Evolutionary conservation across 345 rosid species (phyloP), one percentile per base, ranked within the genome.

Genomic region (Bretschneidera sinensis): DNA sequence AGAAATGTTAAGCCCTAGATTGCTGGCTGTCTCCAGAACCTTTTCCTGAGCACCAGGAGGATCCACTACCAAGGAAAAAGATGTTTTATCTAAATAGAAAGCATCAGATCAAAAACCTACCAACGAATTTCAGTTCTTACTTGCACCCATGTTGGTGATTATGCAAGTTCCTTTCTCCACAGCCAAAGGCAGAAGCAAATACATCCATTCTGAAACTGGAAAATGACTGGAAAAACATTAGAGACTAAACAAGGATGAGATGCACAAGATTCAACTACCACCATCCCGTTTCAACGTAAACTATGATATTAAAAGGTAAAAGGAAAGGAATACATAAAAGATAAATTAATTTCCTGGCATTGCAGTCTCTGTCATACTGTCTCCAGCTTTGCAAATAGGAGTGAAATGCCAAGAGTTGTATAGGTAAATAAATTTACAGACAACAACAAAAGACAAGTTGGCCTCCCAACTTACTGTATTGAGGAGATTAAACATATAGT

Each of bases 71-170:
- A 56, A 5, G 20, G 69, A 24, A 43, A 63, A 50, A 55, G 24
- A 54, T 5, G 9, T 23, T 39, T 57, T 20, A 69, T 31, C 6
- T 13, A 39, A 9, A 4, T 9, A 31, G 9, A 31, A 31, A 9
- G 9, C 33, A 68, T 14, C 20, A 48, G 24, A 21, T 8, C 51
- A 13, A 39, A 22, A 16, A 59, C n/a, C n/a, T n/a, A n/a, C n/a
- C n/a, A 57, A 33, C 13, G 9, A 20, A 43, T 17, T 43, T 45
- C 20, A 50, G 55, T 43, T 51, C 83, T 63, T 79, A 89, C 98
- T 79, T 69, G 96, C 92, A 62, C 98, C 98, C 98, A 89, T 92
- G 80, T 92, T 92, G 67, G 92, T 82, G 57, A 92, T 82, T 20
- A 92, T 76, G 77, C 96, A 82, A 48, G 70, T 79, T 66, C 89